phyloP scores from a whole-genome alignment of 1,284 basidiomycete genomes.

The Moesziomyces sp. region DNA sequence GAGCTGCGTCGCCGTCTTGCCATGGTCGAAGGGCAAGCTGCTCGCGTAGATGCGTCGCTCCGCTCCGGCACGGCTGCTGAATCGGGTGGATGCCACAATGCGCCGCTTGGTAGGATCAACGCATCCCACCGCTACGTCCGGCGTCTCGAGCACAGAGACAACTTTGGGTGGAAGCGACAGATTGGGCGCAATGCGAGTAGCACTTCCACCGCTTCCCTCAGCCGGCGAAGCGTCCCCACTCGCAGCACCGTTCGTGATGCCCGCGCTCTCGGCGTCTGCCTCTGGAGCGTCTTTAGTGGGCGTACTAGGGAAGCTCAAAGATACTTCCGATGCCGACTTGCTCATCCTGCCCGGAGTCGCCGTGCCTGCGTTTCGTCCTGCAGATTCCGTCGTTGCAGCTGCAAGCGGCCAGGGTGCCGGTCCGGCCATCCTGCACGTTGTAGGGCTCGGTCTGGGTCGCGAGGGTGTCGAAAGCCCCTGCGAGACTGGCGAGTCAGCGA shows the following conservation, averaged over 20 bases:
- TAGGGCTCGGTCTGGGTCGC: conserved; percentile 24
- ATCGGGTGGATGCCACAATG: conserved; percentile 84
- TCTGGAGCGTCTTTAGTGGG: conserved; percentile 10
- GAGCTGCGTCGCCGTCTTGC: conserved; percentile 38
- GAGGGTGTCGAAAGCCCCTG: conserved; percentile 32
- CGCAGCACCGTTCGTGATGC: not conserved
- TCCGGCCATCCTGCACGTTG: conserved; percentile 14
- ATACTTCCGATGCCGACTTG: conserved; percentile 23
- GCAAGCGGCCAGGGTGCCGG: conserved; percentile 44
- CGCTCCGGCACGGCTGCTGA: conserved; percentile 81
- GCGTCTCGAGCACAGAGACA: conserved; percentile 50
- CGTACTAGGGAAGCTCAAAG: conserved; percentile 31
- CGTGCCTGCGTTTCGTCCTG: conserved; percentile 2
- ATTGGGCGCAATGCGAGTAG: conserved; percentile 55
- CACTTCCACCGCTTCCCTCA: not conserved
- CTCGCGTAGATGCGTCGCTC: conserved; percentile 71
- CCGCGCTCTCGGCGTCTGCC: conserved; percentile 4
- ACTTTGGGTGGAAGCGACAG: conserved; percentile 47
- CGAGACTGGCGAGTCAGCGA: conserved; percentile 6
- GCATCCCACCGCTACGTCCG: conserved; percentile 57
- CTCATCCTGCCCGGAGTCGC: conserved; percentile 17
- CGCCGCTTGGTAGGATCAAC: conserved; percentile 71
- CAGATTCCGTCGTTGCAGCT: conserved; percentile 5
- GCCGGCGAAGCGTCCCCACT: not conserved
- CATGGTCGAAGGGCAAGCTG: conserved; percentile 46